Evolutionary conservation across 768 basidiomycete species (phyloP), one percentile per base, ranked within the genome.

Genomic region (Lactarius sp.): DNA sequence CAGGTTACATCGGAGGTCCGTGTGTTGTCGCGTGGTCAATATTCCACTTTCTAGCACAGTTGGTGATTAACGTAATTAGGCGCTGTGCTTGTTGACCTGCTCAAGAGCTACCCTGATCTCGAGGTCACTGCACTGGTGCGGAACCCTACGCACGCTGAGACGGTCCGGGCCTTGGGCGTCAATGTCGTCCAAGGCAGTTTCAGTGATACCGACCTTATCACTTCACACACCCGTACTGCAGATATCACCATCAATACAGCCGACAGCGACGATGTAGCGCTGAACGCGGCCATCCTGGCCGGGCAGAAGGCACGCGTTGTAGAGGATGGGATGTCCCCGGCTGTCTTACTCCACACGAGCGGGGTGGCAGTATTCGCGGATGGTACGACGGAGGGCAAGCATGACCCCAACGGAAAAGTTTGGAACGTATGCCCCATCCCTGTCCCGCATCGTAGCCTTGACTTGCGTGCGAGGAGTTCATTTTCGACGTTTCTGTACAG

Each of bases 1-100:
- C 64, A 31, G 64, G 64, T 20, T 65, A 62, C 44, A 13, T 65
- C 8, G 64, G 64, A 14, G 60, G 64, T 62, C 6, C 18, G 54
- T 52, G 36, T 44, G 34, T 36, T n/a, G 31, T 34, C 20, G 10
- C 39, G 8, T 4, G 2, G 27, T 37, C 34, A 20, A 47, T 22
- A 6, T 20, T 14, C n/a, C n/a, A 13, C 46, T n/a, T 47, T 6
- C 20, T 47, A 20, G 46, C 20, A 22, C 3, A 16, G 6, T 18
- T n/a, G 4, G 3, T 44, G 44, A 44, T 34, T 14, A 20, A n/a
- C 34, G 4, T 7, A 6, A 20, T 33, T 37, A 66, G 64, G 64
- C 2, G 18, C 64, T 8, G 55, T 66, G 22, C 61, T 66, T 6
- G 64, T 42, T 18, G 44, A 46, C 8, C 42, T 66, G 4, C 34